These are phyloP conservation scores for Silene noctiflora DNA, from an alignment of 179 eudicot species.

Conservation along the genomic window DNA sequence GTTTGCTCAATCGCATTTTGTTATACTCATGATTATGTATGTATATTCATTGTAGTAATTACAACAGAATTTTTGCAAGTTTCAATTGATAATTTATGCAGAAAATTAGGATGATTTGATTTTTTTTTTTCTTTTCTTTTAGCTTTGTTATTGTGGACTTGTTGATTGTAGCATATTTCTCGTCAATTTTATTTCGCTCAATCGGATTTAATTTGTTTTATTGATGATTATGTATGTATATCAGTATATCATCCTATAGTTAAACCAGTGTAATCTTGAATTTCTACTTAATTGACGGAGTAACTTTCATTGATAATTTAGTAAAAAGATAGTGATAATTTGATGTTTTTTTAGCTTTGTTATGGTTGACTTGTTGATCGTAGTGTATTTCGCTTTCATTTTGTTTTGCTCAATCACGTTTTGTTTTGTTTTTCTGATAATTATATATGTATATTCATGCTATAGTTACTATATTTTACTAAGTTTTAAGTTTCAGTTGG, in stretches of 20 bases:
- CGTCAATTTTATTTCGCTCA: not conserved
- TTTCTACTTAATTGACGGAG: no score
- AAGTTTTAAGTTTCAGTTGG: not conserved
- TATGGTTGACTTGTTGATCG: not conserved
- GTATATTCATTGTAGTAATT: no score
- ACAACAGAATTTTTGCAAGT: no score
- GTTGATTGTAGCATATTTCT: not conserved
- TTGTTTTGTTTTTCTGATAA: not conserved
- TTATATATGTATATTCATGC: not conserved
- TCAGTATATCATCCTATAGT: not conserved
- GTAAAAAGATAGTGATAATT: not conserved
- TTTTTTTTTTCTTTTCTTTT: not conserved
- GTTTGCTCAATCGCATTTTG: no score
- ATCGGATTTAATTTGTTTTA: not conserved
- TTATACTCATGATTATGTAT: no score
- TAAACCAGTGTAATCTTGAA: not conserved
- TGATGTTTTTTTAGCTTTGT: not conserved
- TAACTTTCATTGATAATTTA: not conserved
- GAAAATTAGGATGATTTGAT: not conserved
- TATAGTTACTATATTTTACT: not conserved
- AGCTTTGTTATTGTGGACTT: constrained; percentile 10
- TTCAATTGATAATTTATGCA: not conserved
- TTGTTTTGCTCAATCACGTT: not conserved
- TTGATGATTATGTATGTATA: not conserved
- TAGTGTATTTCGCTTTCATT: not conserved